Base-by-base conservation (phyloP, 306 rosid genomes). In the Citrullus colocynthis region DNA sequence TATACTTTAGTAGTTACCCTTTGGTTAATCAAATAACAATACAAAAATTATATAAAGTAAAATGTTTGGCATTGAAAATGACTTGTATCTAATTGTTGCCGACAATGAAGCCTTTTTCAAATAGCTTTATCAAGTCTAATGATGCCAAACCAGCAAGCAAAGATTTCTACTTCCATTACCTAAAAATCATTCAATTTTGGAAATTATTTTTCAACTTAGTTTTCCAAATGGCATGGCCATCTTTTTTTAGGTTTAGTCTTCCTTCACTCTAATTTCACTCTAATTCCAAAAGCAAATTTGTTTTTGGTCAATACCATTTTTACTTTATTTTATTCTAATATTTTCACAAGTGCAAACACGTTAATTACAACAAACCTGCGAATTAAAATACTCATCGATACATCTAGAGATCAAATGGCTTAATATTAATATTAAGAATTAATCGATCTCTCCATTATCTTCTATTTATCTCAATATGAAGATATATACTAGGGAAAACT, bases 81-180 rank as follows among this genome's bases (percentile, higher is more conserved):
- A 71, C 76, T 48, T 48, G 76, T 14, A 14, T 71, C 76, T 49
- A 71, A 71, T 14, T 15, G 55, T 48, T 48, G 24, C 59, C 24
- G 76, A 71, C 76, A 71, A 42, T 13, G 39, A 71, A 48, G 76
- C 16, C 54, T 42, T 24, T 24, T 69, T 69, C 12, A 24, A 71
- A 28, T 48, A 71, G 36, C 42, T 71, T 71, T 48, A 24, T 24
- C 59, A 6, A 71, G 58, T 44, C 41, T 71, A 71, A 71, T 71
- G 76, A 71, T 71, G 58, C 76, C 59, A 71, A 71, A 71, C 76
- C 58, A 71, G 20, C 76, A 48, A 71, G 59, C 76, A 71, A 24
- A 71, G 59, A 71, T 71, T 14, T 71, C 76, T 24, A 71, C 56
- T 24, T 20, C 75, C 75, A 56, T 20, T 70, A 44, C 12, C 58